Evolutionary conservation across 164 flowering plant genomes (phyloP), one percentile per base, ranked within the genome.

Genomic region (Vitis riparia): DNA sequence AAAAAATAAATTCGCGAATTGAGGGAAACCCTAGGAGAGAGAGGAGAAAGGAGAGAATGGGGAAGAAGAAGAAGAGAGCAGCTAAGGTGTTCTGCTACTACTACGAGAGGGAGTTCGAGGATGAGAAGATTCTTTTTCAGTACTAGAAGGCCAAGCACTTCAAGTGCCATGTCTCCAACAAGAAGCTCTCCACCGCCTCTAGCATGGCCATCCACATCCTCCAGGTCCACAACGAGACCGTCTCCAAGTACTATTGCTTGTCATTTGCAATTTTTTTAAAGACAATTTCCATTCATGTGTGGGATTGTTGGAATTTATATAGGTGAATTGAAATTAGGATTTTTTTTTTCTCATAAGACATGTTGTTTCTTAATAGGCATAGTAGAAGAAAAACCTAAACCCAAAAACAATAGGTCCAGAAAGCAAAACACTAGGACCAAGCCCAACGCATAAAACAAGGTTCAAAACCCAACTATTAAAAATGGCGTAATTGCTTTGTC

Each of bases 201-300:
- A 97, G 99, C 71, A 95, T 95, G 99, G 82, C 89, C 80, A 95
- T 95, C 59, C 99, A 95, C 62, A 98, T 93, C 74, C 94, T 95
- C 57, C 98, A 95, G 80, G 98, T 95, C 57, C 98, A 93, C 78
- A 95, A 95, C 74, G 99, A 95, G 79, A 68, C 79, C 71, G 97
- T 95, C 44, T 32, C 23, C 44, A 32, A 32, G 44, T 32, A 32
- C 23, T 32, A 3, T 6, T 32, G 5, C 7, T 32, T 19, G 23
- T 19, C 23, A 19, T 19, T 19, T 19, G 23, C 23, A 19, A 1
- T 19, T 19, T 19, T 19, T 19, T 19, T 19, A 0, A 19, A 19
- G 23, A 19, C 1, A 19, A 19, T 19, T 19, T 19, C 23, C 23
- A 19, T 19, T 19, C 23, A 19, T 19, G 23, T 19, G 23, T 19